These are phyloP conservation scores for Gonium pectorale DNA, from an alignment of 139 green algal species.

Conservation along the genomic window DNA sequence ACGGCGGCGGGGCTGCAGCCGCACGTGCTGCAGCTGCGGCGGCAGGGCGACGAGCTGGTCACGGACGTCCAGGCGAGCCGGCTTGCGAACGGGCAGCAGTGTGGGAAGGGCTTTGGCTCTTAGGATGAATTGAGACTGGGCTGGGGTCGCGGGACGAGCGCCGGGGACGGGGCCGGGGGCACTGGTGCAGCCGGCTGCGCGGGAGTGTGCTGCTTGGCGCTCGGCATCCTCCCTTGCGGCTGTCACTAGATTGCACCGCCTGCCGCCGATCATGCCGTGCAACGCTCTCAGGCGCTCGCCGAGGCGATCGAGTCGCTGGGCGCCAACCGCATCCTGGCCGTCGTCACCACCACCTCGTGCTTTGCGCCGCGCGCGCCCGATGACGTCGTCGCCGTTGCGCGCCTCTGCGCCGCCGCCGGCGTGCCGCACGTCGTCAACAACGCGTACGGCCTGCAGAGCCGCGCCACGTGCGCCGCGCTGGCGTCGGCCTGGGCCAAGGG, in stretches of 20 bases:
- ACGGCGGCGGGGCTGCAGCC: constrained; percentile 62
- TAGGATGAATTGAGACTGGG: too few relatives aligned
- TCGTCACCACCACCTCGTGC: constrained; percentile 94
- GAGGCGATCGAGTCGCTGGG: constrained; percentile 48
- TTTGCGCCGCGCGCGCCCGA: constrained; percentile 86
- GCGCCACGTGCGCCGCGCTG: constrained; percentile 57
- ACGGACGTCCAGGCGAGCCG: constrained; percentile 84
- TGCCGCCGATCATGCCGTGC: too few relatives aligned
- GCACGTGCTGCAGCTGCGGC: constrained; percentile 75
- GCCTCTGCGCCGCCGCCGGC: constrained; percentile 73
- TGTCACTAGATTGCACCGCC: too few relatives aligned
- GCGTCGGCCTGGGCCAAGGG: constrained; percentile 58
- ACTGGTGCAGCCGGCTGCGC: too few relatives aligned
- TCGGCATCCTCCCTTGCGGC: too few relatives aligned
- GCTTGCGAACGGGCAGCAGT: constrained; percentile 4
- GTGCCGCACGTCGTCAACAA: constrained; percentile 97
- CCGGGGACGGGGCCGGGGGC: too few relatives aligned
- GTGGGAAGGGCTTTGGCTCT: too few relatives aligned
- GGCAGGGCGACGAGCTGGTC: constrained; percentile 78
- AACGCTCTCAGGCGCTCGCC: constrained; percentile 42
- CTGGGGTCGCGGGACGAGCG: too few relatives aligned
- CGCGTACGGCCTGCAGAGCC: constrained; percentile 94
- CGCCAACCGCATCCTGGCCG: constrained; percentile 63
- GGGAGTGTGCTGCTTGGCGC: too few relatives aligned
- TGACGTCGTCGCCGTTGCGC: constrained; percentile 79